These are phyloP conservation scores for Camelina hispida DNA, from an alignment of 345 rosid genomes.

Conservation along the genomic window DNA sequence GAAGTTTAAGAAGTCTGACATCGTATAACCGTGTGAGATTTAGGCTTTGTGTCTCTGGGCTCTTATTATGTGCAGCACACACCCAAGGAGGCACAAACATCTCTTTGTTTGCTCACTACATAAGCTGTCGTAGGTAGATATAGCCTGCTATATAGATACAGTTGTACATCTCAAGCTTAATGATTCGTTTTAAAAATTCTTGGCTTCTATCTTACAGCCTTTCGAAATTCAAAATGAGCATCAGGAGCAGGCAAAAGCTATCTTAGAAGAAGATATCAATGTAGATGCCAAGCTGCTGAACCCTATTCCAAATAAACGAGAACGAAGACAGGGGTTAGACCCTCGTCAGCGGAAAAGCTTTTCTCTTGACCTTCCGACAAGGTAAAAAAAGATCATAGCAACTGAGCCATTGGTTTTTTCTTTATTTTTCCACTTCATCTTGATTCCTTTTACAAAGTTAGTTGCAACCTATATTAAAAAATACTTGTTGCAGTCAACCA, in stretches of 20 bases:
- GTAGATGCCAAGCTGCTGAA: slow-evolving; percentile 40
- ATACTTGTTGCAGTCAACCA: slow-evolving; percentile 58
- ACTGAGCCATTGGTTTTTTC: not conserved
- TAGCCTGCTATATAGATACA: not conserved
- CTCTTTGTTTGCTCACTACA: slow-evolving; percentile 2
- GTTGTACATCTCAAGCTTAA: slow-evolving; percentile 17
- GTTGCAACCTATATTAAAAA: slow-evolving; percentile 9
- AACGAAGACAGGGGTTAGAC: slow-evolving; percentile 69
- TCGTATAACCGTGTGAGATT: not conserved
- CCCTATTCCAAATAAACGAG: slow-evolving; percentile 52
- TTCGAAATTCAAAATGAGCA: slow-evolving; percentile 53
- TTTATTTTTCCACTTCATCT: slow-evolving; percentile 18
- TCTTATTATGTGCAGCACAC: not conserved
- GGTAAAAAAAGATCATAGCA: slow-evolving; percentile 48
- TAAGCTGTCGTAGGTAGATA: slow-evolving; percentile 20
- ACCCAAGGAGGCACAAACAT: not conserved
- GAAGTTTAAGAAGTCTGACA: not conserved
- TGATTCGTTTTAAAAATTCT: not conserved
- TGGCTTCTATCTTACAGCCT: slow-evolving; percentile 52
- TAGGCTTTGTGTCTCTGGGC: not conserved
- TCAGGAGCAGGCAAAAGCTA: slow-evolving; percentile 60
- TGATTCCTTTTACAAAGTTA: not conserved
- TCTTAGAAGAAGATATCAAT: slow-evolving; percentile 43
- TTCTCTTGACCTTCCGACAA: slow-evolving; percentile 63
- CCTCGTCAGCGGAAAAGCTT: slow-evolving; percentile 65